Evolutionary conservation across 495 filamentous ascomycete genomes (phyloP), one percentile per base, ranked within the genome.

Genomic region (Xylaria venustula): DNA sequence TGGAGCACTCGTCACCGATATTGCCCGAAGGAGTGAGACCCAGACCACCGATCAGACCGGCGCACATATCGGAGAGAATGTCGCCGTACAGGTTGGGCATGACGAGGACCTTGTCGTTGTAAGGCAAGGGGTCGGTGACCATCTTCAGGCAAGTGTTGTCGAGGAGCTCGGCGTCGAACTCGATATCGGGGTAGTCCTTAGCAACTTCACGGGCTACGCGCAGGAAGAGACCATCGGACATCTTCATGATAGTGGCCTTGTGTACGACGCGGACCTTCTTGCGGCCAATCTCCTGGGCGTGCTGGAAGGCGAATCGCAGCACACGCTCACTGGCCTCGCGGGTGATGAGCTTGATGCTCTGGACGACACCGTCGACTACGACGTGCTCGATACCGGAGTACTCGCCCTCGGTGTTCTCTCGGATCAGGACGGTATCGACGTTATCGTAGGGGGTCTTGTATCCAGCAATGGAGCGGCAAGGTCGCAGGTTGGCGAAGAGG

Each of bases 191-290:
- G 86, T 90, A 98, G 66, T 97, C 92, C 86, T 97, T 93, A 74
- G 90, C 79, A 71, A 98, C 81, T 25, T 92, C 82, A 32, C 87
- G 80, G 67, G 92, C 95, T 54, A 85, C 88, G 76, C 84, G 88
- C 60, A 98, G 83, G 88, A 98, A 98, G 50, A 98, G 90, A 79
- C 94, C 94, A 77, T 98, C 94, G 77, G 85, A 89, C 95, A 98
- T 98, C 88, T 98, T 98, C 94, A 98, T 98, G 83, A 98, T 98
- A 70, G 95, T 98, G 70, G 93, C 94, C 86, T 98, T 98, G 86
- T 98, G 93, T 53, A 98, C 94, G 40, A 89, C 93, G 64, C 94
- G 90, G 62, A 98, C 94, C 87, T 97, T 97, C 74, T 86, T 90
- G 82, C 89, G 89, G 71, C 92, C 90, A 64, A 97, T 90, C 52